phyloP scores from a whole-genome alignment of 495 filamentous ascomycete species.

The Neurospora sp. region DNA sequence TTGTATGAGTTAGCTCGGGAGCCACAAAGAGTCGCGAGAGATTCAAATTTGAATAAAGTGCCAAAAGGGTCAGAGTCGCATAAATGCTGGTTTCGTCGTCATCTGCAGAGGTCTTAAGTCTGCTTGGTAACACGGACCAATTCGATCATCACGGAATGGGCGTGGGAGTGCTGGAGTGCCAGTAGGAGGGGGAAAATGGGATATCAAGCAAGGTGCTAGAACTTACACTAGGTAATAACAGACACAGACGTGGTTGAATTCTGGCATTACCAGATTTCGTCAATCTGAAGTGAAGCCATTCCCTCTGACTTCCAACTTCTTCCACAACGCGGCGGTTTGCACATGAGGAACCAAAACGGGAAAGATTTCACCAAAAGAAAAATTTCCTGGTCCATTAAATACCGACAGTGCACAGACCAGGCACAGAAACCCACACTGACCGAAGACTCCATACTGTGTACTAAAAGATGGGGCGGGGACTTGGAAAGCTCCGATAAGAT shows the following conservation, averaged over 20 bases:
- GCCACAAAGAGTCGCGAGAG: not conserved
- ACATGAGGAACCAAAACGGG: constrained; percentile 18
- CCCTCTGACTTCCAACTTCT: not conserved
- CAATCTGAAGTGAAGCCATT: not conserved
- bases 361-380: constrained; percentile 3
- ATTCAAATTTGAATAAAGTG: not conserved
- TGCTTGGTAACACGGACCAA: constrained; percentile 99
- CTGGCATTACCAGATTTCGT: not conserved
- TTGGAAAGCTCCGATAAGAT: constrained; percentile 17
- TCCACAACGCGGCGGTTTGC: not conserved
- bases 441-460: not conserved
- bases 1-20: not conserved
- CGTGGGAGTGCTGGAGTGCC: not conserved
- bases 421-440: not conserved
- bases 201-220: not conserved
- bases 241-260: not conserved
- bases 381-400: constrained; percentile 17
- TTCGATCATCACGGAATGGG: constrained; percentile 68
- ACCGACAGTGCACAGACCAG: constrained; percentile 9
- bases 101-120: constrained; percentile 84
- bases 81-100: constrained; percentile 69
- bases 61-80: constrained; percentile 69
- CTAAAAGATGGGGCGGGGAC: not conserved
- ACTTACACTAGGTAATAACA: not conserved
- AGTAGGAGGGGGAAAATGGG: not conserved